Evolutionary conservation across 768 basidiomycete species (phyloP).

Genomic region (Rhodotorula paludigena): DNA sequence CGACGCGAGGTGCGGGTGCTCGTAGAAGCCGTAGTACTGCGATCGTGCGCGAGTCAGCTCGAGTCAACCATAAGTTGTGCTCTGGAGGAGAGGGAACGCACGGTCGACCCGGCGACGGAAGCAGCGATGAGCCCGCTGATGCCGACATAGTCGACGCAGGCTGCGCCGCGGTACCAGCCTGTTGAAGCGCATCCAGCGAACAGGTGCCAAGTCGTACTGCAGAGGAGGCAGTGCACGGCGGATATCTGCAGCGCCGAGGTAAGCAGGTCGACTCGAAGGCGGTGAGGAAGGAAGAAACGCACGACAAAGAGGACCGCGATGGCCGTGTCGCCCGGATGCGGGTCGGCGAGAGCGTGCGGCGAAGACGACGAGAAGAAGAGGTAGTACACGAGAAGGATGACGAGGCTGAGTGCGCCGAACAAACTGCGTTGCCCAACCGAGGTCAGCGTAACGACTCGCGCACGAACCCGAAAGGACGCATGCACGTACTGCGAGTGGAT

Average conservation of each 20-base stretch:
- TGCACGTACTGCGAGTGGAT: constrained; percentile 37
- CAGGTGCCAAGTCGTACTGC: constrained; percentile 44
- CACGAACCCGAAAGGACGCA: background rate
- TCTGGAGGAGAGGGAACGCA: background rate
- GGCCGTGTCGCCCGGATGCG: constrained; percentile 38
- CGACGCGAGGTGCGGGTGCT: constrained; percentile 21
- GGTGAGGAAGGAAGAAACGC: background rate
- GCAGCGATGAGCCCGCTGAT: constrained; percentile 40
- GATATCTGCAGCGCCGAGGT: constrained; percentile 20
- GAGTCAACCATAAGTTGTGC: background rate
- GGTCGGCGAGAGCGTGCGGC: constrained; percentile 16
- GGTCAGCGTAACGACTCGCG: background rate
- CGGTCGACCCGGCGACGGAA: constrained; percentile 38
- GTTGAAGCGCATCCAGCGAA: constrained; percentile 42
- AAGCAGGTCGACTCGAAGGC: background rate
- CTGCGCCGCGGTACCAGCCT: constrained; percentile 40
- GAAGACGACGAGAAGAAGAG: constrained; percentile 31
- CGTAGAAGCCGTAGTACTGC: constrained; percentile 40
- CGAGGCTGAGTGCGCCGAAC: constrained; percentile 37
- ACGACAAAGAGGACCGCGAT: constrained; percentile 37
- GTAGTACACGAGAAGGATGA: constrained; percentile 33
- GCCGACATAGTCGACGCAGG: constrained; percentile 45
- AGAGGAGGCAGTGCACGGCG: constrained; percentile 42
- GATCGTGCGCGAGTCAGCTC: background rate
- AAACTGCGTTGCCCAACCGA: constrained; percentile 6